These are phyloP conservation scores for Boletales sp. DNA, from an alignment of 768 basidiomycete genomes.

Conservation along the genomic window DNA sequence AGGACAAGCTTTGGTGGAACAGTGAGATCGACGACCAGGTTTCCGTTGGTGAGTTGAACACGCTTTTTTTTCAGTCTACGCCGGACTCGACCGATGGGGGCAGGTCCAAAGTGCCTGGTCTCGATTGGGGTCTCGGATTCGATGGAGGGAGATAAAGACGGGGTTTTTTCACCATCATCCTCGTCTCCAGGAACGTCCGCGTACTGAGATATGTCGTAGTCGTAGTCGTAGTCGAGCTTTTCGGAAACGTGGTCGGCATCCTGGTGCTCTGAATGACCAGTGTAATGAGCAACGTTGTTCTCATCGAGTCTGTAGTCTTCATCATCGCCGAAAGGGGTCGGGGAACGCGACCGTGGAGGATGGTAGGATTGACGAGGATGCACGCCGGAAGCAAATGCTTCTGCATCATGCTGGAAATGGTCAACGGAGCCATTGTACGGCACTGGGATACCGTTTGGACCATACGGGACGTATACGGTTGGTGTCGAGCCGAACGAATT, in stretches of 20 bases:
- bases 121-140: conserved; percentile 53
- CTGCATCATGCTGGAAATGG: conserved; percentile 62
- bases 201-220: conserved; percentile 33
- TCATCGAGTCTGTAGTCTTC: conserved; percentile 64
- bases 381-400: conserved; percentile 66
- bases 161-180: conserved; percentile 22
- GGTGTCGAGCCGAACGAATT: conserved; percentile 22
- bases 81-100: conserved; percentile 72
- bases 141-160: conserved; percentile 26
- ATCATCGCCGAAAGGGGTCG: conserved; percentile 70
- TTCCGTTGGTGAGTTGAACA: conserved; percentile 82
- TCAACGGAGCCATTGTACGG: conserved; percentile 38
- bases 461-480: conserved; percentile 5
- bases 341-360: conserved; percentile 66
- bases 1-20: conserved; percentile 84
- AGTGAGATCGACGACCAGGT: conserved; percentile 78
- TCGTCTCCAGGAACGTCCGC: conserved; percentile 21
- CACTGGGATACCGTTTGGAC: conserved; percentile 29
- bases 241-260: conserved; percentile 18
- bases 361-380: conserved; percentile 45
- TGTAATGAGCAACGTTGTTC: conserved; percentile 55
- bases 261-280: conserved; percentile 33
- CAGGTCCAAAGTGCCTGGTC: conserved; percentile 85
- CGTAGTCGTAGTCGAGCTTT: conserved; percentile 19
- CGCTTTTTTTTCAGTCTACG: conserved; percentile 78